Percentiles rank a stretch among this genome's conserved stretches.
These are phyloP conservation scores for Fusarium sp. DNA, from an alignment of 2,329 filamentous ascomycete species.

Conservation along the genomic window DNA sequence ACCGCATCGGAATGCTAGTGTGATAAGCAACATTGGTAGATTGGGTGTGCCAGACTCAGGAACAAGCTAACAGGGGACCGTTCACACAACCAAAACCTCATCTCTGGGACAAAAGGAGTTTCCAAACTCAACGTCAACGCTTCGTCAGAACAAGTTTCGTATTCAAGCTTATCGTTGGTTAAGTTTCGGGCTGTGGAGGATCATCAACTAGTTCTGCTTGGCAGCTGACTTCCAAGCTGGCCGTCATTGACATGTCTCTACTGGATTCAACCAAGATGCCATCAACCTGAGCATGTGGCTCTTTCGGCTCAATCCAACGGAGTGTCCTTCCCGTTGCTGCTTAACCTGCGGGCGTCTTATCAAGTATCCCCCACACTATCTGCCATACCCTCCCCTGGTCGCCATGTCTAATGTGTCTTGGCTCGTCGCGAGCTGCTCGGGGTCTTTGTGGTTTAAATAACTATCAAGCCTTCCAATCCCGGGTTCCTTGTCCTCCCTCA, in stretches of 20 bases:
- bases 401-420: constrained; percentile 17
- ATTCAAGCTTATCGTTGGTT: constrained; percentile 12
- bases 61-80: constrained; percentile 22
- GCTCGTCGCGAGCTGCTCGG: constrained; percentile 6
- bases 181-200: constrained; percentile 5
- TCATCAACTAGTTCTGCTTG: constrained; percentile 30
- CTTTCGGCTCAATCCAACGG: constrained; percentile 13
- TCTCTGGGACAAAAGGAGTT: constrained; percentile 6
- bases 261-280: not conserved
- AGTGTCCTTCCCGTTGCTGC: constrained; percentile 24
- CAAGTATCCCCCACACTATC: constrained; percentile 42
- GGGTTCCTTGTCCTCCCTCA: constrained; percentile 16
- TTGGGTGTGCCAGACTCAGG: constrained; percentile 30
- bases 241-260: constrained; percentile 1
- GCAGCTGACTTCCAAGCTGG: constrained; percentile 4
- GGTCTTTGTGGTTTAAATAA: constrained; percentile 22
- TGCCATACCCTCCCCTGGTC: constrained; percentile 37
- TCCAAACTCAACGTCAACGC: not conserved
- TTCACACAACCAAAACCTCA: constrained; percentile 5
- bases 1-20: constrained; percentile 31
- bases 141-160: not conserved
- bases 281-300: constrained; percentile 16
- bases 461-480: constrained; percentile 42
- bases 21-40: constrained; percentile 35
- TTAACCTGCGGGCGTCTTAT: constrained; percentile 45